Evolutionary conservation across 2,329 filamentous ascomycete species (phyloP), one percentile per base, ranked within the genome.

Genomic region (Scedosporium apiospermum): DNA sequence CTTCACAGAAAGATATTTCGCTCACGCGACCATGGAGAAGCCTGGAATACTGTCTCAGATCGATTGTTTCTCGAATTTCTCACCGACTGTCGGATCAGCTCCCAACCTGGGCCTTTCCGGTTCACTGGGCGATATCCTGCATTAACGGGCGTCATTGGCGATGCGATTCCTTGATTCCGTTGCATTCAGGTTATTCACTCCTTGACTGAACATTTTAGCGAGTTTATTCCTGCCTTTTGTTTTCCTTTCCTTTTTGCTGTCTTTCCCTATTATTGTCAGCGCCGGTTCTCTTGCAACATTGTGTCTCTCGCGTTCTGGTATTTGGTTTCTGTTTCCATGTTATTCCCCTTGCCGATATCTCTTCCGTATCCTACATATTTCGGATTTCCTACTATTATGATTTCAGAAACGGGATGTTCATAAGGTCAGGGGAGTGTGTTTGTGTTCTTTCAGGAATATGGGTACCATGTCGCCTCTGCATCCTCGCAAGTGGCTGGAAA

Each of bases 191-290:
- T n/a, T 38, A 21, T 49, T 49, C n/a, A 49, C 44, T 49, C n/a
- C 64, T 69, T 23, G 60, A 75, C 75, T 68, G 74, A 73, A 67
- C 67, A 27, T 70, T 72, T 30, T 27, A 59, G n/a, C 41, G 58
- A 16, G 58, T 61, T 64, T 61, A 34, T 42, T 58, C 27, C 58
- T 62, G 62, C 58, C 3, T 18, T 62, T 55, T 66, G 62, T 42
- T 61, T 63, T 55, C 64, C 44, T 44, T 64, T 65, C 41, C 62
- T 57, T 61, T 63, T 63, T 64, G 64, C 44, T 66, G 65, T 63
- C 55, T 64, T 63, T 66, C 30, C 62, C 62, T 65, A 55, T 65
- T 58, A n/a, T 44, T 46, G 16, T 42, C 23, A 16, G 30, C n/a
- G 27, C 27, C 14, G 27, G 55, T 27, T 18, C 55, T 38, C 34